These are phyloP conservation scores for Suillus fuscotomentosus DNA, from an alignment of 768 basidiomycete genomes.

Conservation along the genomic window DNA sequence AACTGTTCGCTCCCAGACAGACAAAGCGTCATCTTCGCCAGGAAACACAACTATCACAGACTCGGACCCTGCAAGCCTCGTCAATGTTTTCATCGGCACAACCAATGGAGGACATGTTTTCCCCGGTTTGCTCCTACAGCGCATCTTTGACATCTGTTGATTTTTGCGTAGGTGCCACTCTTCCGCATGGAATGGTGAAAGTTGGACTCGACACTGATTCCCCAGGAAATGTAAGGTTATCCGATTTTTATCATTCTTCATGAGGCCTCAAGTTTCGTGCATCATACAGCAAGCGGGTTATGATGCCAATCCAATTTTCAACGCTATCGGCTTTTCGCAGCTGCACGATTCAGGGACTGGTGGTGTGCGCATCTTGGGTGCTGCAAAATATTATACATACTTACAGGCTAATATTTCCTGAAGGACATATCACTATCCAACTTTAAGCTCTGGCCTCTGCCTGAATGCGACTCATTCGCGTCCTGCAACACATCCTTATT, in stretches of 20 bases:
- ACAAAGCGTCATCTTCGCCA: not conserved
- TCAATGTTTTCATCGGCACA: slow-evolving; percentile 64
- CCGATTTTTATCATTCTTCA: not conserved
- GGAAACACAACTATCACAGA: slow-evolving; percentile 2
- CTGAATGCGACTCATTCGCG: slow-evolving; percentile 49
- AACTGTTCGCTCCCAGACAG: not conserved
- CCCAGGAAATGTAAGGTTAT: slow-evolving; percentile 48
- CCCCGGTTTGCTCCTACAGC: slow-evolving; percentile 41
- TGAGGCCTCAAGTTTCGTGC: not conserved
- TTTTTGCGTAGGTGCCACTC: slow-evolving; percentile 46
- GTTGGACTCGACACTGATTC: slow-evolving; percentile 67
- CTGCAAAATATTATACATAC: too few relatives aligned
- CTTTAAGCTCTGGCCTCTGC: slow-evolving; percentile 60
- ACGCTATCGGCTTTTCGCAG: slow-evolving; percentile 59
- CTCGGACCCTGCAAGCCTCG: slow-evolving; percentile 25
- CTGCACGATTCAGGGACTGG: slow-evolving; percentile 55
- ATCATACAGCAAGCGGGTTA: slow-evolving; percentile 36
- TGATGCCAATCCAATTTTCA: slow-evolving; percentile 32
- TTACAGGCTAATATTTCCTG: not conserved
- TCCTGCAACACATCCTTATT: slow-evolving; percentile 49
- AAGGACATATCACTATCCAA: slow-evolving; percentile 48
- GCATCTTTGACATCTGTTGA: slow-evolving; percentile 2
- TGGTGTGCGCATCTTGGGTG: slow-evolving; percentile 38
- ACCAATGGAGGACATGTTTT: slow-evolving; percentile 66
- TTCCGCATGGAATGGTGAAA: slow-evolving; percentile 73